Evolutionary conservation across 495 filamentous ascomycete genomes (phyloP), one percentile per base, ranked within the genome.

Genomic region (Neurospora sp.): DNA sequence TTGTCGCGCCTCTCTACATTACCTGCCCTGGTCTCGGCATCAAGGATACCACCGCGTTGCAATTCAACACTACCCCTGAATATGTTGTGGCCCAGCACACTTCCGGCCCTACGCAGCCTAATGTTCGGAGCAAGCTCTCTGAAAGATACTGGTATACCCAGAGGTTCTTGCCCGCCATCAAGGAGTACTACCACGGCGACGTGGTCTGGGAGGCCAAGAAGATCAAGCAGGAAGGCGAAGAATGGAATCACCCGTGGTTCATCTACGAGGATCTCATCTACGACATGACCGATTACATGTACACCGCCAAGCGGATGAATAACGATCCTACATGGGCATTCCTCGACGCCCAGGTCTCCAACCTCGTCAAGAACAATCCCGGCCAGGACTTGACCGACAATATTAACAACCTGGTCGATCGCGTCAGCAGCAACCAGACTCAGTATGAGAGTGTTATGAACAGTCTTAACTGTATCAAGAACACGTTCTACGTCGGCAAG

Each of bases 231-330:
- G 82, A 89, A 31, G 94, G 94, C n/a, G 78, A 88, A 44, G 85
- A 90, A 69, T 79, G 89, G 39, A 86, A 89, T 72, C 92, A 92
- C 44, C 85, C 87, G 74, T 98, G 96, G 93, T 90, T 92, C 74
- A 91, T 93, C 73, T 85, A 95, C 70, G 83, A 93, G 69, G 84
- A 87, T 48, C 89, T 85, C 37, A 84, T 98, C 31, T 98, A 94
- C 78, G 96, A 99, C 79, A 81, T 99, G 54, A 97, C 93, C 2
- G 88, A 98, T 78, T 99, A 99, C 82, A 93, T 93, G 81, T 83
- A 92, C 72, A 97, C 94, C 9, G 82, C 86, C 79, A 85, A 90
- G 54, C 82, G 87, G 44, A 54, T 75, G n/a, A 75, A 80, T 38
- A 77, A 81, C 42, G 72, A 81, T 14, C 74, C 82, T 6, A 74